These are phyloP conservation scores for Fusarium compactum DNA, from an alignment of 2,329 filamentous ascomycete genomes.

Conservation along the genomic window DNA sequence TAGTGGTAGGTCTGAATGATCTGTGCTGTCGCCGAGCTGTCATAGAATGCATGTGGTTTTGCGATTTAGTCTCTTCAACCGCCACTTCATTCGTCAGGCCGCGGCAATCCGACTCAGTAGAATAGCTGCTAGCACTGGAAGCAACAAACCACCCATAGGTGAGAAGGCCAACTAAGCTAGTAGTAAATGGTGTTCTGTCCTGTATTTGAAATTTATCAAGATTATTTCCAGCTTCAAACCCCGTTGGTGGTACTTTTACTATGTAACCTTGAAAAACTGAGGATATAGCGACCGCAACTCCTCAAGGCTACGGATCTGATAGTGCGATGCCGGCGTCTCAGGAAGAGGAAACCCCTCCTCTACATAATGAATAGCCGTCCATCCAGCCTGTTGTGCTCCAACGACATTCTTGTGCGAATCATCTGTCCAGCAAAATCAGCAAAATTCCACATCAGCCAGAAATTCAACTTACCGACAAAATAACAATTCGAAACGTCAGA, in stretches of 20 bases:
- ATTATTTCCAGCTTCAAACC: too few relatives aligned
- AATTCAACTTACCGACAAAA: slow-evolving; percentile 79
- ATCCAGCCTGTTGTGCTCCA: slow-evolving; percentile 82
- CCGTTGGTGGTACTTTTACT: neutral
- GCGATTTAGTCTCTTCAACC: too few relatives aligned
- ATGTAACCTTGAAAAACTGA: slow-evolving; percentile 76
- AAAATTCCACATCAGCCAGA: accelerated
- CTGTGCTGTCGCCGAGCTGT: too few relatives aligned
- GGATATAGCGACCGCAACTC: slow-evolving; percentile 83
- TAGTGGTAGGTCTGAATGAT: too few relatives aligned
- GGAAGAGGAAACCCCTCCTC: slow-evolving; percentile 78
- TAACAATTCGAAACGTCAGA: slow-evolving; percentile 79
- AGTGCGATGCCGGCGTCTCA: slow-evolving; percentile 71
- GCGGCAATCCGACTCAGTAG: neutral
- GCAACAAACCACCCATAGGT: too few relatives aligned
- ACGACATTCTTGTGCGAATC: slow-evolving; percentile 87
- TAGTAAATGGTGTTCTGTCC: neutral
- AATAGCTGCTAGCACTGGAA: too few relatives aligned
- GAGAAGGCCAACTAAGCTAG: too few relatives aligned
- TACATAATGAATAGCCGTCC: slow-evolving; percentile 86
- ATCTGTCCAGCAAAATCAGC: slow-evolving; percentile 63
- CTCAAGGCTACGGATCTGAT: slow-evolving; percentile 80
- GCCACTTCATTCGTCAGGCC: neutral
- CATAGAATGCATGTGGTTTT: too few relatives aligned
- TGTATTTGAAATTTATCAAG: neutral